These are phyloP conservation scores for Cinnamomum chago DNA, from an alignment of 164 flowering plant species.

Conservation along the genomic window DNA sequence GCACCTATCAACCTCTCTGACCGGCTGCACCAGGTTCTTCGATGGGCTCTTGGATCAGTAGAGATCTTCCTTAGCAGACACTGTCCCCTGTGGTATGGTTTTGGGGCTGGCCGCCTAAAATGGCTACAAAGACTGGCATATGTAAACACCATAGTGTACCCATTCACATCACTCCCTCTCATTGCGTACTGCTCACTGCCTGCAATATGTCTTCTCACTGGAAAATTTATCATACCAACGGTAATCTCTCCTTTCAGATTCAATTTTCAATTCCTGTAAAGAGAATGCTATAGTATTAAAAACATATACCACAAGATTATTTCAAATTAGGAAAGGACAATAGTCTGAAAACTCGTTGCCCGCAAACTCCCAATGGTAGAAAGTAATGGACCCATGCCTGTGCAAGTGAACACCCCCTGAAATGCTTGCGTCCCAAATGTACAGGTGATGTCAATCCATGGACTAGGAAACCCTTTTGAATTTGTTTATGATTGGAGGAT, in stretches of 20 bases:
- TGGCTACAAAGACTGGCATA: constrained; percentile 93
- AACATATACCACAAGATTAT: background rate
- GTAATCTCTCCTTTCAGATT: constrained; percentile 37
- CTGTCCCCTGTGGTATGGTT: constrained; percentile 97
- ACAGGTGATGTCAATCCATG: background rate
- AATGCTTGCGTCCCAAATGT: background rate
- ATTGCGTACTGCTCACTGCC: constrained; percentile 87
- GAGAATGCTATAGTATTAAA: background rate
- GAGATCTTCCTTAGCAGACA: constrained; percentile 95
- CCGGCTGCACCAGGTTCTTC: constrained; percentile 88
- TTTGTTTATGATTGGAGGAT: too few relatives aligned
- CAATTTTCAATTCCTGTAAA: background rate
- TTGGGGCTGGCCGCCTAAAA: constrained; percentile 89
- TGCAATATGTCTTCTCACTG: constrained; percentile 94
- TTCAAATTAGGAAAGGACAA: background rate
- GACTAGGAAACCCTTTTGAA: background rate
- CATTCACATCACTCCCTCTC: constrained; percentile 94
- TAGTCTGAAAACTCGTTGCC: background rate
- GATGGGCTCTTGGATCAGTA: constrained; percentile 98
- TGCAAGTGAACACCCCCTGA: background rate
- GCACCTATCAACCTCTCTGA: constrained; percentile 98
- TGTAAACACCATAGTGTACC: constrained; percentile 90
- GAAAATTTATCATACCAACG: constrained; percentile 96
- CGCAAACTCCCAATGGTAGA: background rate
- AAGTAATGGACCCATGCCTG: background rate